phyloP scores from a whole-genome alignment of 1,284 basidiomycete genomes.

The Ustilago trichophora region DNA sequence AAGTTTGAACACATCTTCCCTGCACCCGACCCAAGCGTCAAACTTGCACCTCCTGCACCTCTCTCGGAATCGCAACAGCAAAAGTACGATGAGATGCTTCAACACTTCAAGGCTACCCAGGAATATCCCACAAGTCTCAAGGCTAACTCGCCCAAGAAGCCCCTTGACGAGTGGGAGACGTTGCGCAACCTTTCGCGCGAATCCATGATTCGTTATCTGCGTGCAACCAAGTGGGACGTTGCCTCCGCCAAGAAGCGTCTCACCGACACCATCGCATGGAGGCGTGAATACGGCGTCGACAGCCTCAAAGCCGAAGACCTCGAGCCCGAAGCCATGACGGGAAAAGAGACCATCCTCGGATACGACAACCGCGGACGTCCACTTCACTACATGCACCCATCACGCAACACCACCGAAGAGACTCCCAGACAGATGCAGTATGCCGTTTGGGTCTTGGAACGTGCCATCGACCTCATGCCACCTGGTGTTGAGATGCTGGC shows the following conservation, averaged over 20 bases:
- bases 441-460: slow-evolving; percentile 68
- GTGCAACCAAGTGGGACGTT: slow-evolving; percentile 68
- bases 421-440: slow-evolving; percentile 67
- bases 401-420: slow-evolving; percentile 62
- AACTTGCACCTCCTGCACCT: slow-evolving; percentile 31
- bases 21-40: slow-evolving; percentile 46
- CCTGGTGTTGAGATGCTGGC: slow-evolving; percentile 65
- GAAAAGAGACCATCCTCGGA: slow-evolving; percentile 67
- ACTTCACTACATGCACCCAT: slow-evolving; percentile 68
- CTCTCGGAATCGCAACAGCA: slow-evolving; percentile 48
- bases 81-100: slow-evolving; percentile 53
- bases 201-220: slow-evolving; percentile 65
- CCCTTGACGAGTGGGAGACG: slow-evolving; percentile 64
- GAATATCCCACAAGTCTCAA: slow-evolving; percentile 51
- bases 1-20: slow-evolving; percentile 52
- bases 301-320: slow-evolving; percentile 58
- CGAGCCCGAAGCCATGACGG: slow-evolving; percentile 65
- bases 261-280: slow-evolving; percentile 67
- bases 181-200: slow-evolving; percentile 62
- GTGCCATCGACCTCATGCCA: slow-evolving; percentile 66
- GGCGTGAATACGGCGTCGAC: slow-evolving; percentile 67
- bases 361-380: slow-evolving; percentile 67
- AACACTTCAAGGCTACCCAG: slow-evolving; percentile 41
- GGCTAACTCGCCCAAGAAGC: slow-evolving; percentile 22
- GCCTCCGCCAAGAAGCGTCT: slow-evolving; percentile 62